Conservation (phyloP, 2,329 filamentous ascomycete species). For the Trichoderma asperellum region DNA sequence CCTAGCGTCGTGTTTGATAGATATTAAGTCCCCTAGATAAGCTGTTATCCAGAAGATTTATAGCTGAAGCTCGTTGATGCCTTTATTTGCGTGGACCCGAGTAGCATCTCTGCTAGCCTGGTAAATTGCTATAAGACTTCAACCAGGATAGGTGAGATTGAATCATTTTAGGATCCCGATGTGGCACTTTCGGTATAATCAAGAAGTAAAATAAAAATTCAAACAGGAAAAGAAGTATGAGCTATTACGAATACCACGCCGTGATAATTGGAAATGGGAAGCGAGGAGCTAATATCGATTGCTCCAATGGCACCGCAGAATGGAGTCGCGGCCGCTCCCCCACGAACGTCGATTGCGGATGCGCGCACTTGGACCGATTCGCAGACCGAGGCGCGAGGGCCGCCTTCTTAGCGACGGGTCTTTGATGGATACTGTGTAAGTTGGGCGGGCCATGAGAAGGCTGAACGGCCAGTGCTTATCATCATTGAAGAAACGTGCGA, state of each 20-base stretch:
- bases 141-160: not conserved
- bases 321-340: conserved; percentile 12
- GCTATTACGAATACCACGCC: not conserved
- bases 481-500: not conserved
- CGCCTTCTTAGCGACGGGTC: not conserved
- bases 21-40: not conserved
- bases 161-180: not conserved
- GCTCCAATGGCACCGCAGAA: conserved; percentile 18
- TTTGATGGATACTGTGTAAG: conserved; percentile 7
- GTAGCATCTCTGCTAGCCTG: not conserved
- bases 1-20: not conserved
- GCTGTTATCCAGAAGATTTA: not conserved
- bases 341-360: conserved; percentile 3
- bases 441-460: not conserved
- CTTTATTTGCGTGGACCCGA: not conserved
- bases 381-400: conserved; percentile 21
- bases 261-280: conserved; percentile 3
- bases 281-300: conserved; percentile 12
- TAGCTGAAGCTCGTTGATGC: not conserved
- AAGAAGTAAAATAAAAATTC: not conserved
- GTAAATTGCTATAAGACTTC: not conserved
- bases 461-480: not conserved
- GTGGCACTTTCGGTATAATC: not conserved
- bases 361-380: conserved; percentile 22
- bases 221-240: not conserved